Evolutionary conservation across 1,284 basidiomycete species (phyloP), one percentile per base, ranked within the genome.

Genomic region (Ceratobasidium sp.): DNA sequence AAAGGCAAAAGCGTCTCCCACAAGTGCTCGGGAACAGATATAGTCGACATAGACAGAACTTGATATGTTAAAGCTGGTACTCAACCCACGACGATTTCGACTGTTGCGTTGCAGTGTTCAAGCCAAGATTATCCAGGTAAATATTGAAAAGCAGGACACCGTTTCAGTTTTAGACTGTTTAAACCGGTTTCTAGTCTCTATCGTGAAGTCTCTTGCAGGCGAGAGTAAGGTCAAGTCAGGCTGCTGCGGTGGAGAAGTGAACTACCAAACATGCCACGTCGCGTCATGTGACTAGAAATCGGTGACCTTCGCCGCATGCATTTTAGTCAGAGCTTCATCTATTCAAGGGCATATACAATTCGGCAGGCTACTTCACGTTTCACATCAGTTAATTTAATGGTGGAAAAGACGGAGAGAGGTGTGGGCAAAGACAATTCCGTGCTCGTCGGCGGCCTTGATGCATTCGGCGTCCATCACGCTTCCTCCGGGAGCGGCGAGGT

Each of bases 391-490:
- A 52, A 4, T 73, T 82, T 81, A 93, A 76, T 93, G 91, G 74
- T 93, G 91, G 88, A 93, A 93, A 70, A 93, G 79, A 70, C 92
- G 84, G 72, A 95, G 77, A 68, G 86, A 84, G 13, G 93, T 95
- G 78, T 96, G 93, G 52, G 87, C 88, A 80, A 95, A 96, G 70
- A 95, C 91, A 43, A 96, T 92, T 43, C 82, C 86, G 75, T 92
- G 89, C 81, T 97, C 94, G 79, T 98, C 89, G 17, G 95, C 95
- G 6, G 93, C 92, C 80, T 93, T 94, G 82, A 98, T 89, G 77
- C 96, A 96, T 78, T 95, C 94, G 57, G 81, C 87, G 77, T 99
- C 96, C 96, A 98, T 98, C 70, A 99, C 95, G 74, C 93, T 96
- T 65, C 96, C 96, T 67, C 91, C 90, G 0, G 96, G 95, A 3